phyloP scores from a whole-genome alignment of 345 rosid species.

The Citrus medica region DNA sequence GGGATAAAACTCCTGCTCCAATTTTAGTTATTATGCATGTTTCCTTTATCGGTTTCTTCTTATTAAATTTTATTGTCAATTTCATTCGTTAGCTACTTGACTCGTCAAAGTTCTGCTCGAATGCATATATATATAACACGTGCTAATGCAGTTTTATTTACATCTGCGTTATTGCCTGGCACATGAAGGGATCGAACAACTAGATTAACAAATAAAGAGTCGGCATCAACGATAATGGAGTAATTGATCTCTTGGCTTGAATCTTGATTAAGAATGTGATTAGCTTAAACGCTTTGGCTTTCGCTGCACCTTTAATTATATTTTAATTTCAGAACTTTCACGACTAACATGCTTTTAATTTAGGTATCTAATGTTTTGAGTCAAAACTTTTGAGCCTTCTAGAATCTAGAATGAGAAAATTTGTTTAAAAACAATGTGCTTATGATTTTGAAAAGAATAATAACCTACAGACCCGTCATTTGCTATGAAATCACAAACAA shows the following conservation, averaged over 20 bases:
- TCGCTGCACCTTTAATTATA: neutral
- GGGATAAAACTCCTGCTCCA: neutral
- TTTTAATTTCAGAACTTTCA: neutral
- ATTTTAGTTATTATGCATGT: neutral
- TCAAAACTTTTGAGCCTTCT: neutral
- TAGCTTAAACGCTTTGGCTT: neutral
- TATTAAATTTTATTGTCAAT: neutral
- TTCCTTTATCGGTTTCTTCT: neutral
- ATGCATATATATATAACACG: neutral
- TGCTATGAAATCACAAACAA: neutral
- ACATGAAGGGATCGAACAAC: conserved; percentile 10
- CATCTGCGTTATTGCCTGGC: neutral
- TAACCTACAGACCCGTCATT: neutral
- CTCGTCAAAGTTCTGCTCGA: conserved; percentile 10
- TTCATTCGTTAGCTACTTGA: neutral
- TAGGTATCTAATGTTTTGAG: neutral
- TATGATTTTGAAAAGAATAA: neutral
- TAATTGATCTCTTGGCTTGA: neutral
- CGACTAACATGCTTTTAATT: neutral
- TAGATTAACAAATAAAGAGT: conserved; percentile 12
- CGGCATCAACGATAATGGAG: conserved; percentile 18
- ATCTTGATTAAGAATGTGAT: neutral
- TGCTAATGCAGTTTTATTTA: neutral
- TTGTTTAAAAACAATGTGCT: neutral
- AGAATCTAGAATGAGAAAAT: neutral